These are phyloP conservation scores for Penstemon newberryi DNA, from an alignment of 257 asterid genomes.

Conservation along the genomic window DNA sequence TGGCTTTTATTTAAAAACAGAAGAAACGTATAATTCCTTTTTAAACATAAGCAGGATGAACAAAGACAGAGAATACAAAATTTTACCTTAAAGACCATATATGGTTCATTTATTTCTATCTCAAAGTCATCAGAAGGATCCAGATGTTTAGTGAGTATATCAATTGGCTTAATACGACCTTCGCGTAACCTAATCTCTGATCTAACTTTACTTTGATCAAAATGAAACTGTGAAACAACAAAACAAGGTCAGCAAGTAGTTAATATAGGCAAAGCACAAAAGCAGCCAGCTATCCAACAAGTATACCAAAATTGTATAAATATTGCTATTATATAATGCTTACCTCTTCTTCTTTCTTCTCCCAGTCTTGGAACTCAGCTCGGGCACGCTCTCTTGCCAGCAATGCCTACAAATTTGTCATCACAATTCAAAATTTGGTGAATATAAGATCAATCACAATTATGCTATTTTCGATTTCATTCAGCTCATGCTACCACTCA, in stretches of 20 bases:
- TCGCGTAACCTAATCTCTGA: conserved; percentile 93
- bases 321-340: conserved; percentile 13
- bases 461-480: too few relatives aligned
- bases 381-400: conserved; percentile 96
- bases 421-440: conserved; percentile 11
- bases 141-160: conserved; percentile 79
- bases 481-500: too few relatives aligned
- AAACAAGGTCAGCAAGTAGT: conserved; percentile 25
- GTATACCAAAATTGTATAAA: not conserved
- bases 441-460: not conserved
- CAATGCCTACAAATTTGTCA: conserved; percentile 50
- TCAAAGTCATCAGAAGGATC: conserved; percentile 85
- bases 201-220: conserved; percentile 90
- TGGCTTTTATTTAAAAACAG: not conserved
- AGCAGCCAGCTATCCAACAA: conserved; percentile 3
- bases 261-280: conserved; percentile 7
- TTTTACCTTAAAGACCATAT: conserved; percentile 76
- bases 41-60: conserved; percentile 13
- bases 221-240: conserved; percentile 70
- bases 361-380: conserved; percentile 99
- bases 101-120: conserved; percentile 85
- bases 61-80: conserved; percentile 11
- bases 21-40: not conserved
- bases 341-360: conserved; percentile 98
- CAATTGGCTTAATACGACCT: conserved; percentile 94